These are phyloP conservation scores for Pseudognaphalium luteoalbum DNA, from an alignment of 129 eudicot species.

Conservation along the genomic window DNA sequence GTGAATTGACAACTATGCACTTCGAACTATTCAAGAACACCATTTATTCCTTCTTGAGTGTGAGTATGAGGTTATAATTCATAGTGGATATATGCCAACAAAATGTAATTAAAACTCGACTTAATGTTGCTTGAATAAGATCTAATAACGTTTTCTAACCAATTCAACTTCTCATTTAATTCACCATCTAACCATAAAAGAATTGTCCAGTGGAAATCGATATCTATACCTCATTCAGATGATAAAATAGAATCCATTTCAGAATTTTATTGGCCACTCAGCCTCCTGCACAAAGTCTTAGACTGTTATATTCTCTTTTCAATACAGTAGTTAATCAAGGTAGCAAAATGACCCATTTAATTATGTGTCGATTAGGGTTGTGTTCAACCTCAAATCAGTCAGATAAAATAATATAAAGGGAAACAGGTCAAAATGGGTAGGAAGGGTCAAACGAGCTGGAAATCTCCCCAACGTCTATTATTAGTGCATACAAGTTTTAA, in stretches of 20 bases:
- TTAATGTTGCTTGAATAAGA: too few relatives aligned
- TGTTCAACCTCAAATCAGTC: not conserved
- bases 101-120: not conserved
- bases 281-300: constrained; percentile 56
- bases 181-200: not conserved
- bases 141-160: not conserved
- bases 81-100: not conserved
- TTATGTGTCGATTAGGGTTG: not conserved
- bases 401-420: not conserved
- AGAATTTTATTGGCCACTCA: constrained; percentile 64
- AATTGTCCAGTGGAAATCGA: constrained; percentile 17
- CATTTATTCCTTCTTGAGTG: not conserved
- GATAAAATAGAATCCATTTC: constrained; percentile 57
- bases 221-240: constrained; percentile 52
- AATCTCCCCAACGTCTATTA: not conserved
- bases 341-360: not conserved
- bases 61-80: not conserved
- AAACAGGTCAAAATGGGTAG: constrained; percentile 1
- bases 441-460: not conserved
- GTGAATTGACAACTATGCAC: not conserved
- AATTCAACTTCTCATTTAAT: not conserved
- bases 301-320: not conserved
- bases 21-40: not conserved
- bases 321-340: not conserved
- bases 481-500: too few relatives aligned